phyloP scores from a whole-genome alignment of 192 early-diverging fungal species.

The Radiomyces spectabilis region DNA sequence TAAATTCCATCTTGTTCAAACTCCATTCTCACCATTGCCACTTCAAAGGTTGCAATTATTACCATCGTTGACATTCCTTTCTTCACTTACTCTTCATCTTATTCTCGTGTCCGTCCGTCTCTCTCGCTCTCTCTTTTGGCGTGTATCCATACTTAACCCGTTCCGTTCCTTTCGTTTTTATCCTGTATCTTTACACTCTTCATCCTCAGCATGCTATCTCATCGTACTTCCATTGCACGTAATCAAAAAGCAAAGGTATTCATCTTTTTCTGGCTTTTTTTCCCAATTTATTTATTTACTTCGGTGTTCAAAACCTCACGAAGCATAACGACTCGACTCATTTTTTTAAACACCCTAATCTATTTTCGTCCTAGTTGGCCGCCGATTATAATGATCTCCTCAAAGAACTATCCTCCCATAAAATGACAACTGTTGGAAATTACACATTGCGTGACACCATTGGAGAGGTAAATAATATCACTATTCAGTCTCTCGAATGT shows the following conservation, averaged over 20 bases:
- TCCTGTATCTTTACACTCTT: not conserved
- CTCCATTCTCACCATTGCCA: too few relatives aligned
- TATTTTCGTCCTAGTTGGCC: constrained; percentile 34
- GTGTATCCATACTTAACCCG: not conserved
- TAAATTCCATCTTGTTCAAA: too few relatives aligned
- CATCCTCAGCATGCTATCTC: constrained; percentile 6
- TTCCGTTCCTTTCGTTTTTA: constrained; percentile 7
- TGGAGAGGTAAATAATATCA: constrained; percentile 29
- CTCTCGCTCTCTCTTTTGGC: not conserved
- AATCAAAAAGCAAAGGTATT: constrained; percentile 42
- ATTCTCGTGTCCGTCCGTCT: not conserved
- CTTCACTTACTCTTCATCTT: not conserved
- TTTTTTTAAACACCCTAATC: not conserved
- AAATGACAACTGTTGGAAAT: constrained; percentile 46
- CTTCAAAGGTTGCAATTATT: too few relatives aligned
- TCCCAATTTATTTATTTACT: too few relatives aligned
- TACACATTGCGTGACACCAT: constrained; percentile 47
- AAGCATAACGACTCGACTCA: not conserved
- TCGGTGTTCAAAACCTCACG: not conserved
- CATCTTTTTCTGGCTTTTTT: too few relatives aligned
- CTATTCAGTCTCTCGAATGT: not conserved
- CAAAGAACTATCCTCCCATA: constrained; percentile 47
- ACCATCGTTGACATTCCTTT: too few relatives aligned
- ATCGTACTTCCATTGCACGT: constrained; percentile 15
- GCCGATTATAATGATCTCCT: constrained; percentile 53